Evolutionary conservation across 2,329 filamentous ascomycete genomes (phyloP), one percentile per base, ranked within the genome.

Genomic region (Claviceps capensis): DNA sequence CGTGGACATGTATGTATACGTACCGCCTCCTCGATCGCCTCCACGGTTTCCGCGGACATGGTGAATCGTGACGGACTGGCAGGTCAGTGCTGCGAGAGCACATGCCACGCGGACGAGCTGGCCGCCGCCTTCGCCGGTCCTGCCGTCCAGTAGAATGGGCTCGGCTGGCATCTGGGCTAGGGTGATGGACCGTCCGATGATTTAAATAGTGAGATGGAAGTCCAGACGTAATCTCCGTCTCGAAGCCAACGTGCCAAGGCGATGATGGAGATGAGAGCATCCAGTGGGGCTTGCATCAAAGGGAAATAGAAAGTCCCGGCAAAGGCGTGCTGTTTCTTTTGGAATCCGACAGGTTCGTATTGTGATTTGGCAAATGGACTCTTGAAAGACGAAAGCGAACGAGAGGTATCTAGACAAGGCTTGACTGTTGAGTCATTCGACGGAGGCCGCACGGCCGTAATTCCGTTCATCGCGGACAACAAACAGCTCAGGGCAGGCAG

Each of bases 111-210:
- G 67, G 0, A 83, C 73, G 0, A 83, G 63, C 57, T 84, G 80
- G 2, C 80, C 80, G 4, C 79, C 81, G 4, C 81, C 81, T 60
- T 83, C 79, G 1, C 79, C 79, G 0, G 72, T 77, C 13, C 71
- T 65, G 16, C 79, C 80, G 57, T 82, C 78, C 2, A 83, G 62
- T 50, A 71, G 66, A 23, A 81, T 69, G 7, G 61, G 54, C 6
- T 42, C 19, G 4, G 40, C 17, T 17, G 40, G 8, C 40, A 42
- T 42, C 13, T 19, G 17, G 7, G 9, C 40, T 17, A 11, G 9
- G 8, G 5, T 17, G 8, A 14, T 42, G 8, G 17, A 9, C 8
- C 40, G 17, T 42, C 30, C 17, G 38, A n/a, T 41, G n/a, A 17
- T 7, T 41, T 34, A 34, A 34, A 11, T 34, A 34, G 30, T 34